A percentile compares a stretch with the other conserved stretches of the same genome.
Evolutionary conservation across 1,139 yeast genomes (phyloP).

Genomic region (Maudiozyma humilis): DNA sequence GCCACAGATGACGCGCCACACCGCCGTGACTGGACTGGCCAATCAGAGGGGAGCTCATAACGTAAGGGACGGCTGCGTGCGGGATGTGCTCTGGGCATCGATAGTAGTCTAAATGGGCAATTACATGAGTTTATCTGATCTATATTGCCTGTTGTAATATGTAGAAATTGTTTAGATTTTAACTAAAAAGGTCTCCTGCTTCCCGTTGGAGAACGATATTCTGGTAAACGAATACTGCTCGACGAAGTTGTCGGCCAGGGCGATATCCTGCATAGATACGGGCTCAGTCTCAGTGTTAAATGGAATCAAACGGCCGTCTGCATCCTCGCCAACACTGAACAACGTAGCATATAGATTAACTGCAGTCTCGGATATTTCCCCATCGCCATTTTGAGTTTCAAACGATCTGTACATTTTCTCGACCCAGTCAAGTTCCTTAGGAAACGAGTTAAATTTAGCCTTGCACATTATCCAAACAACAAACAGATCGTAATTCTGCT

Average conservation of each 20-base stretch:
- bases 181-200: not conserved
- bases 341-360: not conserved
- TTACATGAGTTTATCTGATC: no score
- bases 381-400: not conserved
- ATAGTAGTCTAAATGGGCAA: no score
- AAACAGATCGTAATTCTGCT: constrained; percentile 17
- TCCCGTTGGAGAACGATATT: not conserved
- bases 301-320: not conserved
- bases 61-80: no score
- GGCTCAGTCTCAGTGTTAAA: not conserved
- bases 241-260: constrained; percentile 1
- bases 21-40: not conserved
- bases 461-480: constrained; percentile 24
- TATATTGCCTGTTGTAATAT: no score
- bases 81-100: no score
- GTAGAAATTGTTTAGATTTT: not conserved
- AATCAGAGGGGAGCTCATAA: not conserved
- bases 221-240: not conserved
- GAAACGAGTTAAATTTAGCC: constrained; percentile 12
- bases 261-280: not conserved
- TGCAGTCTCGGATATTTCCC: not conserved
- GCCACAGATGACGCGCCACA: not conserved
- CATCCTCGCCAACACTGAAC: constrained; percentile 2
- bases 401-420: constrained; percentile 8
- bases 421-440: constrained; percentile 17